Conservation (phyloP, 2,329 filamentous ascomycete genomes). For the Xylariales sp. region DNA sequence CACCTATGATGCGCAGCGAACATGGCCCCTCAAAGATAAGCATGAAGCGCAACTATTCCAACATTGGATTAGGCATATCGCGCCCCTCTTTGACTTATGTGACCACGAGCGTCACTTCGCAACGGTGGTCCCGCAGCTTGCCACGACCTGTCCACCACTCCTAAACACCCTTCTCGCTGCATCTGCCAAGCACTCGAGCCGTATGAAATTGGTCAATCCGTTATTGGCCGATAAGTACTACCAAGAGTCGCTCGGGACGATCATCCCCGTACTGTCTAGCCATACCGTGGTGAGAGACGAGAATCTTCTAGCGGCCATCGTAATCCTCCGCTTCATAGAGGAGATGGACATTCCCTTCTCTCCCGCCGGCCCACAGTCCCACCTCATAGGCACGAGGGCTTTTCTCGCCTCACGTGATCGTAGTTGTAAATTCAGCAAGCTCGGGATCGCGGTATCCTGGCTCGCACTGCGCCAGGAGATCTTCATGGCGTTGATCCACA, state of each 20-base stretch:
- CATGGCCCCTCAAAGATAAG: constrained; percentile 20
- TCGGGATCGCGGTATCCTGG: constrained; percentile 13
- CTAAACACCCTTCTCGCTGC: constrained; percentile 11
- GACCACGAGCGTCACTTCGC: constrained; percentile 24
- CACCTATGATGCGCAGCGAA: neutral
- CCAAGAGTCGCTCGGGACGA: constrained; percentile 13
- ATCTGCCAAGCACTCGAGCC: constrained; percentile 17
- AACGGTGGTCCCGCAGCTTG: constrained; percentile 18
- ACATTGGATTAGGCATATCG: constrained; percentile 18
- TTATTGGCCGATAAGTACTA: constrained; percentile 16
- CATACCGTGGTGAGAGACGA: constrained; percentile 11
- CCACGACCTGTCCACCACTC: constrained; percentile 20
- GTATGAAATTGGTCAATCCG: constrained; percentile 7
- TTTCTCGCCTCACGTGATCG: constrained; percentile 18
- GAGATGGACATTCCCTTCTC: constrained; percentile 22
- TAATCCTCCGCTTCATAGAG: constrained; percentile 19
- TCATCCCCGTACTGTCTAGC: constrained; percentile 12
- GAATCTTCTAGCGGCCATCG: constrained; percentile 18
- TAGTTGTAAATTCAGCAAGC: constrained; percentile 11
- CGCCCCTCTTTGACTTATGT: constrained; percentile 20
- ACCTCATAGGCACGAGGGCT: constrained; percentile 18
- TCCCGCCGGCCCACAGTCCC: constrained; percentile 12
- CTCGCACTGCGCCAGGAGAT: constrained; percentile 22
- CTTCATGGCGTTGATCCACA: constrained; percentile 16
- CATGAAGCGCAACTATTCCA: constrained; percentile 15